Conservation (phyloP, 164 flowering plant species). For the Magnolia sinica region DNA sequence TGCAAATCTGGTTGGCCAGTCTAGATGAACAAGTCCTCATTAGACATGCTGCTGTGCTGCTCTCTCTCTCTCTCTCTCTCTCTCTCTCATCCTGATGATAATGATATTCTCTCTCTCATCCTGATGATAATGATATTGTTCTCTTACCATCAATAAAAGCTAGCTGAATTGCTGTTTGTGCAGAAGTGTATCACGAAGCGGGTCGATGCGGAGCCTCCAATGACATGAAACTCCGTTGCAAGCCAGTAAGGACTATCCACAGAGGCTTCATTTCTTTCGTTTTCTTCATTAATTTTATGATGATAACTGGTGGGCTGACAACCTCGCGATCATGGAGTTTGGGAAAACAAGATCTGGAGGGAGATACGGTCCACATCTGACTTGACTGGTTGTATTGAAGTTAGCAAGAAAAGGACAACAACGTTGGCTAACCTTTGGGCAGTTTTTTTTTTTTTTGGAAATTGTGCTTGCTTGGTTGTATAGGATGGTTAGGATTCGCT, state of each 20-base stretch:
- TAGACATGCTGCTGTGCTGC: too few species aligned
- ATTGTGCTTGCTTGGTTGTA: constrained; percentile 36
- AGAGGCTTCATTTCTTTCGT: constrained; percentile 26
- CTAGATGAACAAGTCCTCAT: too few species aligned
- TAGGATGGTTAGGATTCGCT: constrained; percentile 22
- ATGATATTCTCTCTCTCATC: too few species aligned
- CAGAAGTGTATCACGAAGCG: constrained; percentile 60
- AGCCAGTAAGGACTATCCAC: constrained; percentile 22
- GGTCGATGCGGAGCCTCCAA: constrained; percentile 63
- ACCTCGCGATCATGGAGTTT: constrained; percentile 23
- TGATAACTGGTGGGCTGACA: constrained; percentile 42
- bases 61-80: too few species aligned
- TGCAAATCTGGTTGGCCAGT: too few species aligned
- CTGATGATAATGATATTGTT: not conserved
- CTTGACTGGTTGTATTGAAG: constrained; percentile 41
- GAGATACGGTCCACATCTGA: constrained; percentile 48
- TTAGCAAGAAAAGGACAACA: constrained; percentile 29
- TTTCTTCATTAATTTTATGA: constrained; percentile 38
- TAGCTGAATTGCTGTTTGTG: constrained; percentile 14
- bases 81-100: too few species aligned
- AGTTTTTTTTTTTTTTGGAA: constrained; percentile 25
- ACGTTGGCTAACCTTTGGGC: constrained; percentile 57
- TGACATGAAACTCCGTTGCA: constrained; percentile 25
- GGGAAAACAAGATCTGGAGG: constrained; percentile 16
- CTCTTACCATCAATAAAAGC: not conserved